Conservation (phyloP, 441 rosid species). For the Sinapis alba region DNA sequence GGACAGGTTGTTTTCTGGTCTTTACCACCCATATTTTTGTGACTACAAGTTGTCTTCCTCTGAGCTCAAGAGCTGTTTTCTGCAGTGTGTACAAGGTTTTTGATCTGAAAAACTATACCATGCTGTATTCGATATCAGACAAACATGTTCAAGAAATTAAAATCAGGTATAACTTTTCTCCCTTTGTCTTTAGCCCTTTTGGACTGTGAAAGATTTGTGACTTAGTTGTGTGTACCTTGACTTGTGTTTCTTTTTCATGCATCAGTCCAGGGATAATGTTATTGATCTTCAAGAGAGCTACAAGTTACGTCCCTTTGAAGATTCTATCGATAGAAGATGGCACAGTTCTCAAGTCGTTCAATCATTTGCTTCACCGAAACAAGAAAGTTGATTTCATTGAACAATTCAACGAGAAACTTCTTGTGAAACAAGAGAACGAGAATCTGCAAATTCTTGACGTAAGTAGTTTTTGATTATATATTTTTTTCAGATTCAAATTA, state of each 20-base stretch:
- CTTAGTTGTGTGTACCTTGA: neutral
- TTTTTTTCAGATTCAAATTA: neutral
- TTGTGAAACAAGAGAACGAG: neutral
- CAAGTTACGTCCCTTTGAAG: neutral
- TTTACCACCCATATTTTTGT: neutral
- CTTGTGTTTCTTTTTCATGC: neutral
- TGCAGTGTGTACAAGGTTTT: slow-evolving; percentile 68
- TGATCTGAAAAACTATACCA: slow-evolving; percentile 62
- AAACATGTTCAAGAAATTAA: slow-evolving; percentile 65
- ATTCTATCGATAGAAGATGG: neutral
- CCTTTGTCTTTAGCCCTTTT: neutral
- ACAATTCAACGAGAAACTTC: neutral
- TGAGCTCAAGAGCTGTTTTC: slow-evolving; percentile 5
- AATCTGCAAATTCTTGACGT: neutral
- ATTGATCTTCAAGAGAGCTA: neutral
- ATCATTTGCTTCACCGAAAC: neutral
- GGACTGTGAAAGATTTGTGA: neutral
- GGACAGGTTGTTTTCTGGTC: slow-evolving; percentile 51
- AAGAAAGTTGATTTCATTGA: neutral
- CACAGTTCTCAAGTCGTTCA: neutral
- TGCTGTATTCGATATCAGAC: slow-evolving; percentile 64
- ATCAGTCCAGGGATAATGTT: slow-evolving; percentile 46
- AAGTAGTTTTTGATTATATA: slow-evolving; percentile 25
- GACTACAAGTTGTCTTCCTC: slow-evolving; percentile 15
- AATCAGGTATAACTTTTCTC: slow-evolving; percentile 50